Conservation (phyloP, 768 basidiomycete genomes). For the Serendipita sp. region DNA sequence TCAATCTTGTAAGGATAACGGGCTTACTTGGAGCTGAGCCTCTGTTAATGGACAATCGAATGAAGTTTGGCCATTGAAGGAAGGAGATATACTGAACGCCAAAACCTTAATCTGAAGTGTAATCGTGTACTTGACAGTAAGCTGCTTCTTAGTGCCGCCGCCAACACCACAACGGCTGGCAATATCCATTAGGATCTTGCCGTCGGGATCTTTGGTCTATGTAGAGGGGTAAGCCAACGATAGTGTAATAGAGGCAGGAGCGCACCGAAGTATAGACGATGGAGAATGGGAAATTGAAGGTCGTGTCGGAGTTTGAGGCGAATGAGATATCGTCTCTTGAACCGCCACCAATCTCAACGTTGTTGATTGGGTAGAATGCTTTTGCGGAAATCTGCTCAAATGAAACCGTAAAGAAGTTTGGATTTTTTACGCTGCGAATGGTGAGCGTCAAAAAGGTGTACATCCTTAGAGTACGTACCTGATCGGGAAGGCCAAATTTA, state of each 20-base stretch:
- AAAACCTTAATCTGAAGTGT: constrained; percentile 51
- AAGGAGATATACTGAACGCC: constrained; percentile 49
- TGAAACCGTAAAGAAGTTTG: constrained; percentile 59
- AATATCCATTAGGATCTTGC: constrained; percentile 41
- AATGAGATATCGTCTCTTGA: constrained; percentile 26
- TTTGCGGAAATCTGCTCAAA: constrained; percentile 48
- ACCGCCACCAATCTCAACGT: constrained; percentile 52
- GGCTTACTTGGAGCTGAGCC: not conserved
- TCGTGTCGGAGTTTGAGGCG: constrained; percentile 36
- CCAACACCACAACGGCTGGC: constrained; percentile 41
- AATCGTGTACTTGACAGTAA: constrained; percentile 50
- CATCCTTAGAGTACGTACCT: constrained; percentile 27
- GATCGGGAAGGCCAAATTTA: constrained; percentile 51
- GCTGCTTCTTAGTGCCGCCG: constrained; percentile 28
- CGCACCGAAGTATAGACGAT: constrained; percentile 35
- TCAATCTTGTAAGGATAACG: not conserved
- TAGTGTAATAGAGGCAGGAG: not conserved
- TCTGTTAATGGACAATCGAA: not conserved
- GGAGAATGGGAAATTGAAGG: constrained; percentile 60
- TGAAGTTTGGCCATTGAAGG: constrained; percentile 23
- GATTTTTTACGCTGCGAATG: constrained; percentile 51
- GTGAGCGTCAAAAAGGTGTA: not conserved
- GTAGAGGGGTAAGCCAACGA: not conserved
- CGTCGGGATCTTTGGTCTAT: constrained; percentile 31
- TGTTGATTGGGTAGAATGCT: constrained; percentile 59